phyloP scores from a whole-genome alignment of 169 alveolate genomes.

The Plasmodium gallinaceum region DNA sequence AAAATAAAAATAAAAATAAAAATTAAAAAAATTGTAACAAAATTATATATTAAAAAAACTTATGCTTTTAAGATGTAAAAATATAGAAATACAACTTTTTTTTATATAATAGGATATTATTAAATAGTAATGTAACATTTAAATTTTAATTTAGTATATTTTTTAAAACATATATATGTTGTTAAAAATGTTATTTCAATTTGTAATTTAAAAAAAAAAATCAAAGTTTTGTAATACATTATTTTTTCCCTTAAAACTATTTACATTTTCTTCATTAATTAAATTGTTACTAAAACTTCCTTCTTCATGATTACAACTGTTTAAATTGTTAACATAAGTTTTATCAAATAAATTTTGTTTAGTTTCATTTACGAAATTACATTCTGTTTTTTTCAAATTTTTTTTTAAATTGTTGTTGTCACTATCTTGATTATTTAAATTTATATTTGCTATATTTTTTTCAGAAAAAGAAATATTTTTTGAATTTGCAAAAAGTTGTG shows the following conservation, averaged over 20 bases:
- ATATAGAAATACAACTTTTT: no score
- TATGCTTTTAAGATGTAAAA: no score
- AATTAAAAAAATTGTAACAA: no score
- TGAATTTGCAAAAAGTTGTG: conserved; percentile 83
- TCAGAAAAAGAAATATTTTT: conserved; percentile 69
- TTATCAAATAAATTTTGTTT: conserved; percentile 15
- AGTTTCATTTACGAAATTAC: conserved; percentile 8
- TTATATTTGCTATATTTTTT: conserved; percentile 21
- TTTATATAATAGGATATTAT: no score
- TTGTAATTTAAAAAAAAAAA: conserved; percentile 17
- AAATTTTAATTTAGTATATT: no score
- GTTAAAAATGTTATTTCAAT: not conserved
- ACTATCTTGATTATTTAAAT: conserved; percentile 9
- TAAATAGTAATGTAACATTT: no score
- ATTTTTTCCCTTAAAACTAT: conserved; percentile 12
- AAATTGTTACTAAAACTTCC: not conserved
- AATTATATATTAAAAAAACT: no score
- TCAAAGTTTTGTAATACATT: conserved; percentile 20
- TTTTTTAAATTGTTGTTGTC: conserved; percentile 1
- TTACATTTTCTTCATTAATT: not conserved
- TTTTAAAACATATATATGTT: not conserved
- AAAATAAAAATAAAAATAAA: no score
- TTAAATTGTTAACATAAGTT: not conserved
- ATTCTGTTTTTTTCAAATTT: not conserved
- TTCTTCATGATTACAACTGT: conserved; percentile 4